Base-by-base conservation (phyloP, 768 basidiomycete species). In the Pleurotus giganteus region DNA sequence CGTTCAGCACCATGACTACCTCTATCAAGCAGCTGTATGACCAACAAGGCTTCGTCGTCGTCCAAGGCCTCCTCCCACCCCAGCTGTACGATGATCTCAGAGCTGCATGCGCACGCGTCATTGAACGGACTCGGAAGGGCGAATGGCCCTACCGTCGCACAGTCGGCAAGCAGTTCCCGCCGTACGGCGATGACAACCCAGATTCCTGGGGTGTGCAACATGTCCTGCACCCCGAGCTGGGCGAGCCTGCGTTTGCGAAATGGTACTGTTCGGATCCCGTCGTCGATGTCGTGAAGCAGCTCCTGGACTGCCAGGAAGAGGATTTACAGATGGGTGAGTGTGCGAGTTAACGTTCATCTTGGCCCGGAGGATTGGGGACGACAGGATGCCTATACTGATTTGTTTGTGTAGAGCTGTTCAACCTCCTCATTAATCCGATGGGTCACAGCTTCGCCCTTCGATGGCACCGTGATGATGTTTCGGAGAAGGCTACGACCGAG, bases 141-240 rank as follows among this genome's bases (percentile, higher is more conserved):
- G 57, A 65, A 2, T 91, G 89, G 89, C 71, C 80, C 0, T 75
- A 85, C 60, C 74, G 87, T 3, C 79, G 89, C 31, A 84, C 82
- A 0, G 86, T 91, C 15, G 89, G 90, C 1, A 86, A 84, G 57
- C 87, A 89, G 65, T 91, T 91, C 57, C 88, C 89, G 2, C 89
- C 89, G 0, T 91, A 77, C 60, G 83, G 77, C 50, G 68, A 78
- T 28, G 72, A 71, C 13, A 68, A 81, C 49, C 78, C 82, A 1
- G 89, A 91, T 66, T 81, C 85, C 0, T 91, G 89, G 89, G 90
- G 89, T 1, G 82, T 90, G 1, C 89, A 91, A 60, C 88, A 91
- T 58, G 66, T 88, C 42, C 91, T 92, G 90, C 89, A 91, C 61
- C 89, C 88, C 1, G 82, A 77, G 28, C 75, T 91, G 0, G 72